These are phyloP conservation scores for Fusarium tricinctum DNA, from an alignment of 2,329 filamentous ascomycete species.

Conservation along the genomic window DNA sequence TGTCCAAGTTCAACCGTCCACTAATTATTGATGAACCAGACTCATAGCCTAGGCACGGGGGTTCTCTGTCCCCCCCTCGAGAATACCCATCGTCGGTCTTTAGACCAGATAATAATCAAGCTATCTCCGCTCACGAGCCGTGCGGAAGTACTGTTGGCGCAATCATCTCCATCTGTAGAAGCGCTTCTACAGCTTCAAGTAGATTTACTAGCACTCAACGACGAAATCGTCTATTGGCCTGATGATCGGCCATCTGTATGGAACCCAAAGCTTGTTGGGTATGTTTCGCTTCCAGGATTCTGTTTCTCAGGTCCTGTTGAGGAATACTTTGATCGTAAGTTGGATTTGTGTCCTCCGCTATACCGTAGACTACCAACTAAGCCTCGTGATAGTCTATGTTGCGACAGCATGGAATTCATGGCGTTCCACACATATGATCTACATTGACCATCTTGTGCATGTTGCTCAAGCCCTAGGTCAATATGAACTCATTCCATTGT, in stretches of 20 bases:
- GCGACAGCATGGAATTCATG: conserved; percentile 24
- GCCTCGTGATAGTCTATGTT: neutral
- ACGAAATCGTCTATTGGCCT: conserved; percentile 14
- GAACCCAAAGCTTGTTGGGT: conserved; percentile 5
- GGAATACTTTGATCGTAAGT: conserved; percentile 19
- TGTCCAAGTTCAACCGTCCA: too few relatives aligned
- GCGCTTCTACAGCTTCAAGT: neutral
- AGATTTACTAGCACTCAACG: neutral
- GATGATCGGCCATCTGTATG: conserved; percentile 6
- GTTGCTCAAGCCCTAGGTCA: conserved; percentile 6
- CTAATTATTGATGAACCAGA: neutral
- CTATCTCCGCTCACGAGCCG: conserved; percentile 10
- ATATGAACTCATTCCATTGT: neutral
- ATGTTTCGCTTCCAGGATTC: conserved; percentile 5
- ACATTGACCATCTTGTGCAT: conserved; percentile 19
- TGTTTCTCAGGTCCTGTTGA: conserved; percentile 2
- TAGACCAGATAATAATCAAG: conserved; percentile 19
- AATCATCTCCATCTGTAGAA: neutral
- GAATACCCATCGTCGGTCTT: neutral
- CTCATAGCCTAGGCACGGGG: conserved; percentile 1
- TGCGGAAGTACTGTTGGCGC: neutral
- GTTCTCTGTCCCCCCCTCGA: conserved; percentile 16
- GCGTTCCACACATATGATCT: conserved; percentile 16
- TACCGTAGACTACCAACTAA: neutral
- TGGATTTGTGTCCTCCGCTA: rapidly evolving